Conservation (phyloP, 2,329 filamentous ascomycete species). For the Zymoseptoria ardabiliae region DNA sequence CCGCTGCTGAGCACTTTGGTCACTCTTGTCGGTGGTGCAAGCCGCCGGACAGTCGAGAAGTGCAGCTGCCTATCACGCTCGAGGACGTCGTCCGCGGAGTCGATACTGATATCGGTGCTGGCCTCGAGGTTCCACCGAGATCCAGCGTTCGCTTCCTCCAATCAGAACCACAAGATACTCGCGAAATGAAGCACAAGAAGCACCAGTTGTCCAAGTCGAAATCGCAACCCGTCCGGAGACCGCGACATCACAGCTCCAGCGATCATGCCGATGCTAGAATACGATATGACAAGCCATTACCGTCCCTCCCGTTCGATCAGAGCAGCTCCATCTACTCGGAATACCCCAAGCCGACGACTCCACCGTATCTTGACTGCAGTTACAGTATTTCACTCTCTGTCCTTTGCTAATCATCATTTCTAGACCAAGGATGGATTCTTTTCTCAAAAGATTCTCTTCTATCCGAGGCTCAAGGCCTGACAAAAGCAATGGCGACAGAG, state of each 20-base stretch:
- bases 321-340: not conserved
- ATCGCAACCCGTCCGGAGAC: not conserved
- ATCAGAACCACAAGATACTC: not conserved
- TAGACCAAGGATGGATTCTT: not conserved
- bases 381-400: not conserved
- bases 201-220: not conserved
- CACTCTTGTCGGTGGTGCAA: not conserved
- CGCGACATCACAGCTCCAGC: not conserved
- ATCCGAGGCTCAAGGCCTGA: constrained; percentile 1
- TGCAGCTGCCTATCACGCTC: not conserved
- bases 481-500: not conserved
- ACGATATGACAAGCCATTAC: not conserved
- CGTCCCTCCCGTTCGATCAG: not conserved
- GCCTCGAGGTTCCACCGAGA: not conserved
- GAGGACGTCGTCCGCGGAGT: no score
- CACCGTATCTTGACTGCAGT: not conserved
- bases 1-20: not conserved
- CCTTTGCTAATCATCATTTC: not conserved
- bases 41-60: not conserved
- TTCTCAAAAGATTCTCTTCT: not conserved
- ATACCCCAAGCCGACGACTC: not conserved
- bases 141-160: not conserved
- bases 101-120: not conserved
- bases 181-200: not conserved
- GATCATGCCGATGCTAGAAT: not conserved